Conservation (phyloP, 225 moss, liverwort and hornwort genomes). For the Anthoceros angustus region DNA sequence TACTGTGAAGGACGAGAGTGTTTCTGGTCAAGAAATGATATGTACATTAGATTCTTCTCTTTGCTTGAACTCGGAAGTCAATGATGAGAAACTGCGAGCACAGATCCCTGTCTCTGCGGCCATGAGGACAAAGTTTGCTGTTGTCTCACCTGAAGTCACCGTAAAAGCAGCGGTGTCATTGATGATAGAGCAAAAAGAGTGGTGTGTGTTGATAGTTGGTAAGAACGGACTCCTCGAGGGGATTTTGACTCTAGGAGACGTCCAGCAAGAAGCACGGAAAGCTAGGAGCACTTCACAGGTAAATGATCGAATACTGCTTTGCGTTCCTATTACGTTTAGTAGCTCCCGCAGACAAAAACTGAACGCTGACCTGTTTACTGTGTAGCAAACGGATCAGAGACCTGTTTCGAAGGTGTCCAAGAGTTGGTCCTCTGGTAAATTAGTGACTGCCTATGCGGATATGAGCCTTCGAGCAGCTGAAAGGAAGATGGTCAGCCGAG, state of each 20-base stretch:
- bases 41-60: slow-evolving; percentile 64
- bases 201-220: slow-evolving; percentile 81
- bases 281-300: slow-evolving; percentile 28
- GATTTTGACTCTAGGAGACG: slow-evolving; percentile 71
- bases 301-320: slow-evolving; percentile 28
- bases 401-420: slow-evolving; percentile 38
- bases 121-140: slow-evolving; percentile 70
- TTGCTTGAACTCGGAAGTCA: slow-evolving; percentile 51
- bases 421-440: slow-evolving; percentile 32
- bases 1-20: slow-evolving; percentile 1
- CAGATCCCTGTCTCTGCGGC: slow-evolving; percentile 66
- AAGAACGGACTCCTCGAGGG: slow-evolving; percentile 47
- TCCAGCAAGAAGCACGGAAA: slow-evolving; percentile 69
- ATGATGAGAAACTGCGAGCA: slow-evolving; percentile 52
- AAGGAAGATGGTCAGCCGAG: slow-evolving; percentile 70
- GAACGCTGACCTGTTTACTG: not conserved
- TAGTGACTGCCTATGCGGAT: slow-evolving; percentile 53
- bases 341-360: not conserved
- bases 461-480: slow-evolving; percentile 77
- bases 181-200: slow-evolving; percentile 68
- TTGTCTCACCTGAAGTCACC: slow-evolving; percentile 33
- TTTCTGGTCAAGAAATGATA: slow-evolving; percentile 32
- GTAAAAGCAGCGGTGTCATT: slow-evolving; percentile 58
- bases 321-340: no score
- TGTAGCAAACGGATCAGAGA: slow-evolving; percentile 39